Base-by-base conservation (phyloP, 1,284 basidiomycete species). In the Athelia sp. region DNA sequence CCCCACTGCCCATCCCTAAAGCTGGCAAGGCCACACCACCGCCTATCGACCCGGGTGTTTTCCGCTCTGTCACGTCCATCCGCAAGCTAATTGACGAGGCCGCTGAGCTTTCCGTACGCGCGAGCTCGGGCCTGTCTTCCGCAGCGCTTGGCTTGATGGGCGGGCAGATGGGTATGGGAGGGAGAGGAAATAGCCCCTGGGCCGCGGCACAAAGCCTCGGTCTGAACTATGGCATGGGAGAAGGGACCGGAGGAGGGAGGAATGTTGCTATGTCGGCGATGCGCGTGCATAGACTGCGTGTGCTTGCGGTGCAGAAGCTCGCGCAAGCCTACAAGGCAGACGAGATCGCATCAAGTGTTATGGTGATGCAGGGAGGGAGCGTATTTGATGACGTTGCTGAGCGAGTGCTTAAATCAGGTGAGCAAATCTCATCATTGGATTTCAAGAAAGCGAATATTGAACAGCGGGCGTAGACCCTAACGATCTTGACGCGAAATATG, bases 311-410 rank as follows among this genome's bases (percentile, higher is more conserved):
- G 18, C 84, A 90, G 63, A 90, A 90, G 61, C 72, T 91, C 24
- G 87, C 90, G 0, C 78, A 82, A 21, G 89, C 90, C 11, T 93
- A 92, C 60, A 81, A 81, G 59, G 74, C 79, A 17, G 89, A 93
- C 61, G 89, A 93, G 62, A 88, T 93, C 58, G 90, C 90, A 1
- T 87, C 87, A 1, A 89, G 87, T 60, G 90, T 93, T 31, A 89
- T 91, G 83, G 81, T 92, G 34, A 93, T 93, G 89, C 90, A 92
- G 61, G 87, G 89, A 24, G 89, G 90, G 2, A 90, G 82, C 54
- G 86, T 91, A 2, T 88, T 93, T 56, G 89, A 93, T 56, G 90
- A 93, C 58, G 74, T 93, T 14, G 89, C 89, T 1, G 87, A 90
- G 61, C 75, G 82, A 15, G 89, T 93, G 15, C 75, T 92, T 46